Evolutionary conservation across 345 rosid species (phyloP).

Genomic region (Citrus medica): DNA sequence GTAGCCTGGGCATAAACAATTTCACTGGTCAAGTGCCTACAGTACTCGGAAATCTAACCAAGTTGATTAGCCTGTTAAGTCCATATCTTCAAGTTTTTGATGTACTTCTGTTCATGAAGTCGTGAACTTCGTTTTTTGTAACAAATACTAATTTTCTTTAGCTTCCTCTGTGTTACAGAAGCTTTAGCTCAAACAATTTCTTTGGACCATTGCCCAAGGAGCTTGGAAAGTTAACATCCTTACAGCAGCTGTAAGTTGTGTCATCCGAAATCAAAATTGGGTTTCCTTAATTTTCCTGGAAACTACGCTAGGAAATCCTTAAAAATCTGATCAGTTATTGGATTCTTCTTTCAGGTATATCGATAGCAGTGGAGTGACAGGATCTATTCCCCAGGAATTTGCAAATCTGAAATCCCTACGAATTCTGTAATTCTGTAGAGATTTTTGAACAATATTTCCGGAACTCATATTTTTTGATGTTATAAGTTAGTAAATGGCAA

Average conservation of each 20-base stretch:
- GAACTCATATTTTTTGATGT: neutral
- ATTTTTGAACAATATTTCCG: neutral
- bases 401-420: conserved; percentile 43
- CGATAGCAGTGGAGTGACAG: conserved; percentile 61
- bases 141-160: neutral
- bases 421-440: conserved; percentile 33
- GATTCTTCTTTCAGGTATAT: conserved; percentile 39
- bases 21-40: conserved; percentile 46
- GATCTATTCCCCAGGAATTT: conserved; percentile 45
- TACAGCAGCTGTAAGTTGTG: conserved; percentile 46
- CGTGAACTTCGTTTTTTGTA: neutral
- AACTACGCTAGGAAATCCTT: neutral
- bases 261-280: neutral
- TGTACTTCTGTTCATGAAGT: neutral
- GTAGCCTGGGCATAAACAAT: conserved; percentile 64
- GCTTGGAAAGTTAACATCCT: conserved; percentile 45
- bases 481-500: neutral
- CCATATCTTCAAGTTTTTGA: conserved; percentile 1
- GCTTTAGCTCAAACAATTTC: conserved; percentile 60
- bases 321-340: neutral
- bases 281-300: neutral
- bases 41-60: conserved; percentile 51
- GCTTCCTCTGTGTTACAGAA: conserved; percentile 26
- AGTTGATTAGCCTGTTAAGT: conserved; percentile 52
- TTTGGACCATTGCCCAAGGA: conserved; percentile 40